Base-by-base conservation (phyloP, 2,329 filamentous ascomycete genomes). In the Pyrenochaeta sp. region DNA sequence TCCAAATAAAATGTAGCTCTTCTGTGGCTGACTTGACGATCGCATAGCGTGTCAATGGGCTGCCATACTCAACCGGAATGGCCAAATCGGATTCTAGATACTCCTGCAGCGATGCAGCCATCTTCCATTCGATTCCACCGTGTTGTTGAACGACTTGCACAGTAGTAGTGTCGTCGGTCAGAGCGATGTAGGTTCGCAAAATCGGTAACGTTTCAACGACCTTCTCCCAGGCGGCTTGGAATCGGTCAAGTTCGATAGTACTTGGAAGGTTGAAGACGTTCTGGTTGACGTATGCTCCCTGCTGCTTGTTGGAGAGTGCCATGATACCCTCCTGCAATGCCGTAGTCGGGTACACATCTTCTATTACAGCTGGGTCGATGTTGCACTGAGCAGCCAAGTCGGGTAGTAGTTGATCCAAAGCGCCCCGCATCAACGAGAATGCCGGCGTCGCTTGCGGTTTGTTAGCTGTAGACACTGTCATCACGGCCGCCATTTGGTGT, bases 311-410 rank as follows among this genome's bases (percentile, higher is more conserved):
- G 2, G 84, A 84, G 6, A 86, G 68, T 0, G 84, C 83, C 77
- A 86, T 82, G 2, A 86, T 77, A 2, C 81, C 82, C 64, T 85
- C 83, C 58, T 87, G 84, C 1, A 85, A 73, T 0, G 84, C 80
- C 0, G 83, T 84, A 70, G 82, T 85, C 1, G 84, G 84, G 53
- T 85, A 86, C 0, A 84, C 70, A 57, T 87, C 84, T 9, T 84
- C 81, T 30, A 77, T 63, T 32, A 67, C 60, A 1, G 39, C 5
- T 7, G 6, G 5, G 5, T 7, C 12, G 36, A 39, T n/a, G 12
- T n/a, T n/a, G 12, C 36, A 39, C 36, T 39, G 36, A 39, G 13
- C 36, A 39, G 5, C 6, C 19, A 43, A 46, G 34, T 34, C 46
- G 47, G 43, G 10, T n/a, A 25, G 36, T 43, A 53, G 37, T 19